phyloP scores from a whole-genome alignment of 2,329 filamentous ascomycete species.

The Aspergillus calidoustus region DNA sequence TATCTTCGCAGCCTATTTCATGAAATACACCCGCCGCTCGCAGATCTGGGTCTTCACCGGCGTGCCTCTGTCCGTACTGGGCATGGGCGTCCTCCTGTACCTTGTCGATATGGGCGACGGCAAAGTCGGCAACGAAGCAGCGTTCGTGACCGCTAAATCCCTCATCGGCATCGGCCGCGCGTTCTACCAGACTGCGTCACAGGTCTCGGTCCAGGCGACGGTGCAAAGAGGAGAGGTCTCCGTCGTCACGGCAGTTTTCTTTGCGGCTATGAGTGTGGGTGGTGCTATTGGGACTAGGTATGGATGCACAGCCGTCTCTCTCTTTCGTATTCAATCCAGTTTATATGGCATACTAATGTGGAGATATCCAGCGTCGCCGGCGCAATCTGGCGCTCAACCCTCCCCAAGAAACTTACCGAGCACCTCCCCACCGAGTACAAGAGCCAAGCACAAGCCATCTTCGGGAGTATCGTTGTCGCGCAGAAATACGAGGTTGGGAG shows the following conservation, averaged over 20 bases:
- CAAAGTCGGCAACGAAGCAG: constrained; percentile 36
- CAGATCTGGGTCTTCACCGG: constrained; percentile 39
- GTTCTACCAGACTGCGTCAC: constrained; percentile 40
- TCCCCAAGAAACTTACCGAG: constrained; percentile 23
- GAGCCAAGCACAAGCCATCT: constrained; percentile 25
- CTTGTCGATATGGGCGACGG: constrained; percentile 30
- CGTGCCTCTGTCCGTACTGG: constrained; percentile 41
- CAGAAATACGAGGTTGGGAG: constrained; percentile 22
- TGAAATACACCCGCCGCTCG: constrained; percentile 44
- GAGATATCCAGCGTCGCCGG: constrained; percentile 33
- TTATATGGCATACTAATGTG: neutral
- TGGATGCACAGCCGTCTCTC: neutral
- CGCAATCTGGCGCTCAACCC: constrained; percentile 42
- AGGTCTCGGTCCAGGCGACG: constrained; percentile 43
- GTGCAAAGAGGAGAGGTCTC: constrained; percentile 42
- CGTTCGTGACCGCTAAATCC: constrained; percentile 41
- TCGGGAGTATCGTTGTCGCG: constrained; percentile 27
- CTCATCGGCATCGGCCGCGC: constrained; percentile 42
- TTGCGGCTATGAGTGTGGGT: constrained; percentile 39
- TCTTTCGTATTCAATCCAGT: no score
- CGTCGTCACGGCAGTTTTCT: constrained; percentile 44
- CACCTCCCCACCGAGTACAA: constrained; percentile 28
- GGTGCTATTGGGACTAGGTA: constrained; percentile 41
- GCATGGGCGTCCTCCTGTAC: constrained; percentile 37
- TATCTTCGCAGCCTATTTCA: constrained; percentile 39